Evolutionary conservation across 78 protist genomes (phyloP).

Genomic region (Dictyostelium brefeldianum): DNA sequence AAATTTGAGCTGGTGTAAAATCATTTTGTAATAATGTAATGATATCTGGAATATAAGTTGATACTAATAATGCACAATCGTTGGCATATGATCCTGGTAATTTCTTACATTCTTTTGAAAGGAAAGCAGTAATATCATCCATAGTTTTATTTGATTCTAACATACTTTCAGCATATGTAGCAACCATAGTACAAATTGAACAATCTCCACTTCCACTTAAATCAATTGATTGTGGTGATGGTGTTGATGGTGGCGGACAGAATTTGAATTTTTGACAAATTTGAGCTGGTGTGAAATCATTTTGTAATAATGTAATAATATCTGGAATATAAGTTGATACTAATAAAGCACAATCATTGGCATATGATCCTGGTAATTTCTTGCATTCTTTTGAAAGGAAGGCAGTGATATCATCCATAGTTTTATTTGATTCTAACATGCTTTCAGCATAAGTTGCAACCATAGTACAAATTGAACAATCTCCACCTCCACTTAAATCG

Average conservation of each 20-base stretch:
- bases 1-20: background rate
- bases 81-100: background rate
- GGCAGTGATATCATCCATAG: background rate
- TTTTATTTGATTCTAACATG: background rate
- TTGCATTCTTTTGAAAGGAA: slow-evolving; percentile 6
- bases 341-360: background rate
- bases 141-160: background rate
- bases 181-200: no score
- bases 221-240: background rate
- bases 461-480: slow-evolving; percentile 20
- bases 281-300: background rate
- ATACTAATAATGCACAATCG: background rate
- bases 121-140: background rate
- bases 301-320: background rate
- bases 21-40: background rate
- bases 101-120: background rate
- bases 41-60: background rate
- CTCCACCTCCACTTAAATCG: background rate
- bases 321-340: background rate
- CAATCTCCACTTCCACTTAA: no score
- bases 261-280: background rate
- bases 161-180: background rate
- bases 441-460: slow-evolving; percentile 11
- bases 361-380: background rate
- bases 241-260: background rate